Evolutionary conservation across 106 monocot genomes (phyloP), one percentile per base, ranked within the genome.

Genomic region (Xerophyta viscosa): DNA sequence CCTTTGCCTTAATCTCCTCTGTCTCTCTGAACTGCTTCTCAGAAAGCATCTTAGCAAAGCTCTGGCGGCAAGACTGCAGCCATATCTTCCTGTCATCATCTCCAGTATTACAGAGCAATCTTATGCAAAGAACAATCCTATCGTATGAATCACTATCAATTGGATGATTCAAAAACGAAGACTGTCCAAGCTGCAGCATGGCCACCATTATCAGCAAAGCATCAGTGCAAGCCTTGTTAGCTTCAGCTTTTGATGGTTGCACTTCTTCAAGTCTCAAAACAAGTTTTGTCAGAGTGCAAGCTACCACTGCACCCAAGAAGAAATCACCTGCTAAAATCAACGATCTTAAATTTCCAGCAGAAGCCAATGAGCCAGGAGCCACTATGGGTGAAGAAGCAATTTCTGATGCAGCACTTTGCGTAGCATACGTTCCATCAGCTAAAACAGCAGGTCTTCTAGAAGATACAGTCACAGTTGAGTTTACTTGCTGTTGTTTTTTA

Each of bases 371-470:
- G 31, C 86, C 86, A 17, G 75, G 54, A 30, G 69, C 68, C 61
- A 79, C 46, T 22, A 72, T 58, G 0, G 86, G 81, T 57, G 82
- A 70, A 29, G 70, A 31, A 6, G 63, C 68, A 17, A 75, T 78
- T 54, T 92, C 86, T 24, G 82, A 82, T 14, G 86, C 91, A 24
- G 91, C 91, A 59, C 82, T 92, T 54, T 92, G 91, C 14, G 91
- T 92, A n/a, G 91, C 91, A 76, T 91, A 91, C 3, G 91, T 91
- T 14, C 91, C 91, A 67, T 91, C 91, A 20, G 91, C 81, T 54
- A 91, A 70, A 71, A 91, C 69, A 15, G 82, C 77, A 4, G 91
- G 91, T 45, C 78, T 75, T 52, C 85, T 70, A 0, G 91, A 91
- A 53, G 91, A 86, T 37, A 81, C 67, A 37, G 75, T 81, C 8